These are phyloP conservation scores for Antitrichia curtipendula DNA, from an alignment of 225 moss, liverwort and hornwort genomes.

Conservation along the genomic window DNA sequence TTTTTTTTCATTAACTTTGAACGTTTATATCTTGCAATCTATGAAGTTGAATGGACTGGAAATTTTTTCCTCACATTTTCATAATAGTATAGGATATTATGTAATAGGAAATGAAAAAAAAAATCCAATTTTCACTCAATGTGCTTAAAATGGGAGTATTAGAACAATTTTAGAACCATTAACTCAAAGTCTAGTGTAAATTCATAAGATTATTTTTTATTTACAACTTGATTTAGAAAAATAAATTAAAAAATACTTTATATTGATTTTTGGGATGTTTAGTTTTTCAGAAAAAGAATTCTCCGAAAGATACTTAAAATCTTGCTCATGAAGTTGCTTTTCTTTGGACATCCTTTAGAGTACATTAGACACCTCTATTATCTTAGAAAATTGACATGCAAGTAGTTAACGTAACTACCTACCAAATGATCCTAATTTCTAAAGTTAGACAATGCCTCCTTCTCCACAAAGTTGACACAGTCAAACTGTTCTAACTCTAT, in stretches of 20 bases:
- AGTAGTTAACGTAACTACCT: no score
- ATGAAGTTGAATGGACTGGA: accelerated
- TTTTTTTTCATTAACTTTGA: neutral
- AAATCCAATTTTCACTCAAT: neutral
- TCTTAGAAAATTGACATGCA: no score
- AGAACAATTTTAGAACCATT: neutral
- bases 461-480: neutral
- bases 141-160: neutral
- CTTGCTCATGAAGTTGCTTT: no score
- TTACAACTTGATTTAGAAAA: neutral
- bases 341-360: no score
- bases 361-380: no score
- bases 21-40: neutral
- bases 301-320: no score
- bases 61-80: neutral
- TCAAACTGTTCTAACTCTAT: accelerated
- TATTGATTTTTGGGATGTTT: no score
- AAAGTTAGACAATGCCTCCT: neutral
- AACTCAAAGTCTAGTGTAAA: no score
- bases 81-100: neutral
- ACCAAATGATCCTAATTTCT: accelerated
- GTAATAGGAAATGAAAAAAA: neutral
- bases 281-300: no score
- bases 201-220: neutral
- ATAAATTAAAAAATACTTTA: no score